These are phyloP conservation scores for Allomyces arbusculus DNA, from an alignment of 192 early-diverging fungal species.

Conservation along the genomic window DNA sequence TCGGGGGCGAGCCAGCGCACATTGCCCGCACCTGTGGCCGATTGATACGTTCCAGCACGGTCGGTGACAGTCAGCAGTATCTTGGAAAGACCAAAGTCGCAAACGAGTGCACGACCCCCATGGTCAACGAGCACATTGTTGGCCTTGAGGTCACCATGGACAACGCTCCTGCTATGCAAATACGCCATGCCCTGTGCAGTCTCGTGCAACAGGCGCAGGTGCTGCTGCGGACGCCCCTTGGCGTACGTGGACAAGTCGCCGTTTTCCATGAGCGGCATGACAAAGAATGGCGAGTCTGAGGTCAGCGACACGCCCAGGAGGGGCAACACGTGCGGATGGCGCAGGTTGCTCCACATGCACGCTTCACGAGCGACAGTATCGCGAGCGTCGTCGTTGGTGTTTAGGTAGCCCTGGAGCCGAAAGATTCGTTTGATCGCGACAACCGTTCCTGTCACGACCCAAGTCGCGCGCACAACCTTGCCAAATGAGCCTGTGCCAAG, in stretches of 20 bases:
- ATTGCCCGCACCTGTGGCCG: background rate
- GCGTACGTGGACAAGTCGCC: slow-evolving; percentile 5
- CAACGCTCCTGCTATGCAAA: slow-evolving; percentile 8
- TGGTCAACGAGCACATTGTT: slow-evolving; percentile 10
- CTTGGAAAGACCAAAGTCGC: slow-evolving; percentile 4
- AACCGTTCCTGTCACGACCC: background rate
- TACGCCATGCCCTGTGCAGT: slow-evolving; percentile 7
- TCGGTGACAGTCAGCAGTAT: background rate
- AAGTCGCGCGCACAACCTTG: background rate
- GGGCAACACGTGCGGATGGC: slow-evolving; percentile 10
- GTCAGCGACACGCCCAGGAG: slow-evolving; percentile 11
- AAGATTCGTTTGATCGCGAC: background rate
- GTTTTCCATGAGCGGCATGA: slow-evolving; percentile 9
- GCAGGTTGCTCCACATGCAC: slow-evolving; percentile 5
- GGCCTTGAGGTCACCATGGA: slow-evolving; percentile 10
- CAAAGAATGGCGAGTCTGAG: slow-evolving; percentile 9
- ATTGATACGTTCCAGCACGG: background rate
- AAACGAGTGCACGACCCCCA: slow-evolving; percentile 2
- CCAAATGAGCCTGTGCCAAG: background rate
- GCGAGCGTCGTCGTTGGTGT: slow-evolving; percentile 7
- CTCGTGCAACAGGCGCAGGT: slow-evolving; percentile 10
- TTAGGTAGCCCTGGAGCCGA: background rate
- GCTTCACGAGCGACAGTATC: slow-evolving; percentile 8
- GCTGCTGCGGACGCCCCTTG: background rate
- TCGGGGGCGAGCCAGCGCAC: background rate